These are phyloP conservation scores for Breviolum minutum DNA, from an alignment of 73 alveolate species.

Conservation along the genomic window DNA sequence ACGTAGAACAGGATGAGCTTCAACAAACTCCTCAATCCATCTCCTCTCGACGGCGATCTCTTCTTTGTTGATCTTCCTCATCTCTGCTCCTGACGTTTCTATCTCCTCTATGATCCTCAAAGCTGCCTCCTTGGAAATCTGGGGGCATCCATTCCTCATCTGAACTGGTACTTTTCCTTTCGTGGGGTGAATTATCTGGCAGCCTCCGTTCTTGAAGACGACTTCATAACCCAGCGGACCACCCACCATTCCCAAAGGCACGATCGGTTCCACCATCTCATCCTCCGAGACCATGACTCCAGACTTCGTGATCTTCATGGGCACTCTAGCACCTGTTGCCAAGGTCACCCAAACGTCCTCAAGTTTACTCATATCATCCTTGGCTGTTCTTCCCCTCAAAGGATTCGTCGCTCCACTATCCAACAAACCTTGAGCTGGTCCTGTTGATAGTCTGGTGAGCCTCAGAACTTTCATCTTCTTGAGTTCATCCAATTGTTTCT, in stretches of 20 bases:
- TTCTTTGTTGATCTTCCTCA: neutral
- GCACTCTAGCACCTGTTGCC: neutral
- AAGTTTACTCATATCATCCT: neutral
- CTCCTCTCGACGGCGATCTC: neutral
- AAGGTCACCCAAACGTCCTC: neutral
- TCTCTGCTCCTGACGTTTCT: no score
- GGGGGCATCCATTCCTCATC: neutral
- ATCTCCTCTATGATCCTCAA: neutral
- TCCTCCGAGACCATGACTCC: no score
- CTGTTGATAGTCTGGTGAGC: neutral
- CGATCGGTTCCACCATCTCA: neutral
- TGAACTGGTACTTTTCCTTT: neutral
- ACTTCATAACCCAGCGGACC: neutral
- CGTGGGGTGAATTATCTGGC: neutral
- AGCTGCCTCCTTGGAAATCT: neutral
- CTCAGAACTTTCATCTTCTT: neutral
- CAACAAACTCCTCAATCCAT: neutral
- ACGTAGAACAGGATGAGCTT: neutral
- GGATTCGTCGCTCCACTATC: neutral
- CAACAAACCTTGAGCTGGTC: neutral
- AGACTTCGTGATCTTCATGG: no score
- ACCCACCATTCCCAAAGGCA: neutral
- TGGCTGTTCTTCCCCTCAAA: neutral
- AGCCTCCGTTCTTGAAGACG: neutral
- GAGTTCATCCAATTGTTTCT: neutral